Percentiles rank a stretch among this genome's conserved stretches.
These are phyloP conservation scores for Stemphylium beticola DNA, from an alignment of 2,329 filamentous ascomycete genomes.

Conservation along the genomic window DNA sequence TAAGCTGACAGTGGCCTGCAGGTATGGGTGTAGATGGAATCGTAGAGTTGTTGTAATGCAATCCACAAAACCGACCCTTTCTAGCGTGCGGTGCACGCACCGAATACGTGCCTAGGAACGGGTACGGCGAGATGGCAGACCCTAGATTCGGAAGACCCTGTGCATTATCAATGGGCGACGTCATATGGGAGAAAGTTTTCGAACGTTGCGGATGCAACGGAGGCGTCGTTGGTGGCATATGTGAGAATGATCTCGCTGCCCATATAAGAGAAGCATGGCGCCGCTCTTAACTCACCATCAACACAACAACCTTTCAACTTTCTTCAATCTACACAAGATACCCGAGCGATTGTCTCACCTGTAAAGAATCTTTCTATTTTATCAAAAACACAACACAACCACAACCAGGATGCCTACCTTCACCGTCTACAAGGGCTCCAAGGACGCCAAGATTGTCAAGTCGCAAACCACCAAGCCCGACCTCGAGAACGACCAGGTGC, in stretches of 20 bases:
- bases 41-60: too few species aligned
- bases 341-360: neutral
- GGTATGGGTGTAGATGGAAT: too few species aligned
- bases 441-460: slow-evolving; percentile 63
- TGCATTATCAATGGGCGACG: slow-evolving; percentile 25
- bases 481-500: slow-evolving; percentile 60
- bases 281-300: neutral
- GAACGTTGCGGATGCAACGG: slow-evolving; percentile 5
- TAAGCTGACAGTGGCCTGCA: too few species aligned
- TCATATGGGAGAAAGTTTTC: slow-evolving; percentile 27
- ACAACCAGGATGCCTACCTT: slow-evolving; percentile 52
- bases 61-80: slow-evolving; percentile 5
- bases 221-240: neutral
- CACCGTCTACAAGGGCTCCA: slow-evolving; percentile 69
- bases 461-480: slow-evolving; percentile 56
- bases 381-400: neutral
- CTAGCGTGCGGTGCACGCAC: slow-evolving; percentile 21
- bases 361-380: neutral
- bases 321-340: neutral
- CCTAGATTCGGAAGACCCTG: slow-evolving; percentile 17
- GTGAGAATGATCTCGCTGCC: neutral
- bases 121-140: slow-evolving; percentile 13
- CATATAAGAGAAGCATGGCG: slow-evolving; percentile 18
- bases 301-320: neutral
- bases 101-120: slow-evolving; percentile 9